These are phyloP conservation scores for Nyssa sinensis DNA, from an alignment of 148 eudicot species.

Conservation along the genomic window DNA sequence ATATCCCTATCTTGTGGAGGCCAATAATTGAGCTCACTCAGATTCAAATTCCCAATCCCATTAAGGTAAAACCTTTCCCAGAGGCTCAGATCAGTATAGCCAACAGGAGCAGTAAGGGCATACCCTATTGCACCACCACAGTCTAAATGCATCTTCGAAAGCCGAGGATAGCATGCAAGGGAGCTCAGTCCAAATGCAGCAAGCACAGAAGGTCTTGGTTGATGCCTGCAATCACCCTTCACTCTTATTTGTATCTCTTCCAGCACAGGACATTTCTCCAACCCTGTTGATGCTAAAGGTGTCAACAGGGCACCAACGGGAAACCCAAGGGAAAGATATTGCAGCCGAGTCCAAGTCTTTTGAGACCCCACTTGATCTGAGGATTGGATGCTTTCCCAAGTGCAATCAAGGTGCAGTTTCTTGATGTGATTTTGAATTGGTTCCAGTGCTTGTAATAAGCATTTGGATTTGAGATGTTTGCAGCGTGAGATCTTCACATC, in stretches of 20 bases:
- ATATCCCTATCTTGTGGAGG: slow-evolving; percentile 83
- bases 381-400: slow-evolving; percentile 46
- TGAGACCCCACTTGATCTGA: slow-evolving; percentile 13
- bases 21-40: slow-evolving; percentile 76
- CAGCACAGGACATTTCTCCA: slow-evolving; percentile 59
- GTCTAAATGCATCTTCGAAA: slow-evolving; percentile 59
- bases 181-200: slow-evolving; percentile 53
- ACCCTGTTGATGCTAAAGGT: slow-evolving; percentile 49
- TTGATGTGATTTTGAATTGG: slow-evolving; percentile 50
- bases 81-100: slow-evolving; percentile 62
- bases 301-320: slow-evolving; percentile 56
- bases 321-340: slow-evolving; percentile 60
- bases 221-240: slow-evolving; percentile 66
- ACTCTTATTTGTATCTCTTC: slow-evolving; percentile 63
- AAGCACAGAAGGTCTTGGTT: slow-evolving; percentile 37
- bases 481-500: slow-evolving; percentile 64
- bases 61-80: slow-evolving; percentile 74
- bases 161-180: slow-evolving; percentile 36
- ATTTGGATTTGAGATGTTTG: slow-evolving; percentile 38
- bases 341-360: slow-evolving; percentile 49
- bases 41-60: slow-evolving; percentile 38
- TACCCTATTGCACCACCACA: slow-evolving; percentile 58
- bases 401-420: slow-evolving; percentile 65
- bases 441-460: slow-evolving; percentile 59
- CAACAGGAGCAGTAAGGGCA: slow-evolving; percentile 55